A percentile compares a stretch with the other conserved stretches of the same genome.
Evolutionary conservation across 108 stramenopile species (phyloP).

Genomic region (Nitzschia sp.): DNA sequence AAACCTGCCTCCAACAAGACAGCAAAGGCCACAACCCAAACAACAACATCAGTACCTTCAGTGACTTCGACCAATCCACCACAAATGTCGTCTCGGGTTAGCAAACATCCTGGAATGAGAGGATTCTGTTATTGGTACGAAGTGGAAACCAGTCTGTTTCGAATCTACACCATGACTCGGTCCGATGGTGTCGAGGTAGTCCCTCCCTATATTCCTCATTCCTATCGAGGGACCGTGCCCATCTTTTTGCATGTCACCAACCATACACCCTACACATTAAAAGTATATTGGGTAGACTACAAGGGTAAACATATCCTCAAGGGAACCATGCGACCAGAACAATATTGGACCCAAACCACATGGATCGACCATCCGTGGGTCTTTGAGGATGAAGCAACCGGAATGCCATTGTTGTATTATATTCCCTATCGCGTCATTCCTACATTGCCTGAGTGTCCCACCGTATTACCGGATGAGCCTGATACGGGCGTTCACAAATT

Average conservation of each 20-base stretch:
- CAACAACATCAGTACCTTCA: background rate
- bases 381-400: slow-evolving; percentile 41
- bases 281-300: slow-evolving; percentile 78
- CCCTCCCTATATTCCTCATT: slow-evolving; percentile 70
- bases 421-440: slow-evolving; percentile 72
- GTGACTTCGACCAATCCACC: background rate
- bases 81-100: background rate
- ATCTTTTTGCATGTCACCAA: slow-evolving; percentile 63
- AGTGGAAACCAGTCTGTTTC: slow-evolving; percentile 62
- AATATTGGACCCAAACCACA: slow-evolving; percentile 40
- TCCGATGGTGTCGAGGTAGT: slow-evolving; percentile 31
- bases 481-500: slow-evolving; percentile 42
- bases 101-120: slow-evolving; percentile 57
- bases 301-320: slow-evolving; percentile 55
- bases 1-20: background rate
- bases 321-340: slow-evolving; percentile 37
- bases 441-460: slow-evolving; percentile 38
- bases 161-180: slow-evolving; percentile 52
- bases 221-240: slow-evolving; percentile 58
- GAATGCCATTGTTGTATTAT: slow-evolving; percentile 53
- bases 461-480: slow-evolving; percentile 24
- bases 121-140: slow-evolving; percentile 63
- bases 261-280: slow-evolving; percentile 22
- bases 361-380: slow-evolving; percentile 78
- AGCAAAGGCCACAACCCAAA: background rate